Evolutionary conservation across 768 basidiomycete species (phyloP), one percentile per base, ranked within the genome.

Genomic region (Trametes cinnabarina): DNA sequence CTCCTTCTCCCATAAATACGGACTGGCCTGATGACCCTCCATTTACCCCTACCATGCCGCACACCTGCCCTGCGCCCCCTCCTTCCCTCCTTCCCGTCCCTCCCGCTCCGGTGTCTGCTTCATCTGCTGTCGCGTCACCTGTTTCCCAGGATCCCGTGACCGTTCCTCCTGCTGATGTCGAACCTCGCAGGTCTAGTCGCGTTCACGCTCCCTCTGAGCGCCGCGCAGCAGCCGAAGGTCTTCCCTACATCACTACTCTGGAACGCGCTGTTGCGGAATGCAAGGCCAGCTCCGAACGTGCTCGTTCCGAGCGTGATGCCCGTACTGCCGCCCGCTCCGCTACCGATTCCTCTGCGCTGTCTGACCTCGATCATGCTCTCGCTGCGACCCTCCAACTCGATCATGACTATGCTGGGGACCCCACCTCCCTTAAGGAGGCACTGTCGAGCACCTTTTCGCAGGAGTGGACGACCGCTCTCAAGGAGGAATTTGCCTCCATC

Each of bases 381-480:
- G 61, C 68, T 17, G 62, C 59, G 49, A 35, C 53, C 30, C 30
- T 69, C 1, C 42, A 51, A 11, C 40, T 62, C 19, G 61, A 39
- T 62, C 50, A 57, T 47, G 65, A 43, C 37, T 69, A 57, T 30
- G 52, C 47, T 0, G 60, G 59, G 28, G 66, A 69, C 23, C 70
- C 71, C 0, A 23, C 34, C 3, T 58, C 61, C 0, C 64, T 57
- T 17, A 20, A 30, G 1, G 66, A 71, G 15, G 69, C 69, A 7
- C 60, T 69, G 51, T 40, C 35, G 0, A 57, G 55, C 2, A 64
- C 62, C 0, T 63, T 65, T 23, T 51, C 55, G 0, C 50, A 50
- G 0, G 30, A 67, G 12, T 73, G 70, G 73, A 43, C 14, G 2
- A 37, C 55, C 3, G 71, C 69, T 2, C 59, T 68, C 19, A 11